Evolutionary conservation across 306 rosid species (phyloP), one percentile per base, ranked within the genome.

Genomic region (Luffa acutangula): DNA sequence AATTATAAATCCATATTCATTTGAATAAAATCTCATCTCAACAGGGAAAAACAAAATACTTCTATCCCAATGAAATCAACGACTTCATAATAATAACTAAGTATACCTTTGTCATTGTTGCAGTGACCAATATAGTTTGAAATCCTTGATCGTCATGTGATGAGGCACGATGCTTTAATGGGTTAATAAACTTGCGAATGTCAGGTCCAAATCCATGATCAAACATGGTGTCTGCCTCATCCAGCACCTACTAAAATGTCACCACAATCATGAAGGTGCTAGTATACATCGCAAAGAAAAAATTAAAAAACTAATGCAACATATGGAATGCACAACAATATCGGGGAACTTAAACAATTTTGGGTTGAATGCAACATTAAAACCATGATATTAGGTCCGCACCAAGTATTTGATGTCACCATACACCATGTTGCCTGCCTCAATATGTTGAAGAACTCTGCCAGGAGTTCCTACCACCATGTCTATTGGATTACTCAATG

Each of bases 191-290:
- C 86, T 95, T 93, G 80, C 87, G 92, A 67, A 95, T 95, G 79
- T 95, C 99, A 51, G 99, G 99, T 79, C 97, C 97, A 91, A 95
- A 93, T 49, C 97, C 99, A 69, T 87, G 91, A 89, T 95, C 99
- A 87, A 95, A 95, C 99, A 93, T 95, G 34, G 97, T 93, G 86
- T 95, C 97, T 36, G 97, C 99, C 88, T 95, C 99, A 80, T 95
- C 99, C 83, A 95, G 87, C 66, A 95, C 97, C 99, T 95, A 79
- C 82, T 70, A 83, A 81, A 53, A 48, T 77, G 80, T 80, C 63
- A 77, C 36, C 62, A 73, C 54, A 18, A 11, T 78, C 83, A 80
- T 49, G 11, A 83, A 78, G 43, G 52, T 15, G 1, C n/a, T 14
- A 52, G 36, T 51, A 78, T 37, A 21, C 41, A 37, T n/a, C 5